These are phyloP conservation scores for Taphrina communis DNA, from an alignment of 1,139 yeast species.

Conservation along the genomic window DNA sequence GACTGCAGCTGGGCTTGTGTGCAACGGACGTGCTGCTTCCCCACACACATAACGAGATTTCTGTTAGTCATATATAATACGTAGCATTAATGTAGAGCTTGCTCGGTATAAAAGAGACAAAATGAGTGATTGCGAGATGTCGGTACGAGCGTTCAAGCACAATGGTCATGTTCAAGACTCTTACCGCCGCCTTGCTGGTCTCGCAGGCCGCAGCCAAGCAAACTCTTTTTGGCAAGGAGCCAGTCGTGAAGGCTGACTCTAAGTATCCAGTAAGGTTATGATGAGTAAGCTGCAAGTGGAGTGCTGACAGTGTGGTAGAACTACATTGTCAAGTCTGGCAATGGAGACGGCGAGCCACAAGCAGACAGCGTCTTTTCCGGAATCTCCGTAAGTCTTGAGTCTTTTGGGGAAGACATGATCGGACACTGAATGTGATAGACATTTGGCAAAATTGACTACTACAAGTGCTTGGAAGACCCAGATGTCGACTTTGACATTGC, in stretches of 20 bases:
- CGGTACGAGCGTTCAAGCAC: not conserved
- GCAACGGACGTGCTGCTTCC: constrained; percentile 3
- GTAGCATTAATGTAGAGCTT: not conserved
- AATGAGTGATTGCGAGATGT: not conserved
- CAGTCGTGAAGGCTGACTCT: constrained; percentile 7
- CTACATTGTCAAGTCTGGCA: constrained; percentile 15
- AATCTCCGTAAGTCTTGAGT: constrained; percentile 52
- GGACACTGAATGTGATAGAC: constrained; percentile 51
- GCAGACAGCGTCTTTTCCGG: constrained; percentile 54
- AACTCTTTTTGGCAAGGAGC: constrained; percentile 4
- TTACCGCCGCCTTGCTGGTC: constrained; percentile 2
- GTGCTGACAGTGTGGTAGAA: constrained; percentile 1
- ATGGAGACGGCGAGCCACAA: constrained; percentile 43
- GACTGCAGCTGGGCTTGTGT: too few species aligned
- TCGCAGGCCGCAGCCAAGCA: constrained; percentile 17
- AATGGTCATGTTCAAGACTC: not conserved
- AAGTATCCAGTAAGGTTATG: constrained; percentile 7
- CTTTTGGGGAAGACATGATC: not conserved
- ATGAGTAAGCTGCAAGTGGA: not conserved
- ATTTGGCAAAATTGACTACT: constrained; percentile 71
- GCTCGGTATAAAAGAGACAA: not conserved
- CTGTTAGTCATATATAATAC: constrained; percentile 27
- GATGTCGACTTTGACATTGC: constrained; percentile 65
- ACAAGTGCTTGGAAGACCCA: constrained; percentile 62
- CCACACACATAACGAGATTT: constrained; percentile 6